Percentiles rank a stretch among this genome's conserved stretches.
Evolutionary conservation across 495 filamentous ascomycete genomes (phyloP).

Genomic region (Aeminium ludgeri): DNA sequence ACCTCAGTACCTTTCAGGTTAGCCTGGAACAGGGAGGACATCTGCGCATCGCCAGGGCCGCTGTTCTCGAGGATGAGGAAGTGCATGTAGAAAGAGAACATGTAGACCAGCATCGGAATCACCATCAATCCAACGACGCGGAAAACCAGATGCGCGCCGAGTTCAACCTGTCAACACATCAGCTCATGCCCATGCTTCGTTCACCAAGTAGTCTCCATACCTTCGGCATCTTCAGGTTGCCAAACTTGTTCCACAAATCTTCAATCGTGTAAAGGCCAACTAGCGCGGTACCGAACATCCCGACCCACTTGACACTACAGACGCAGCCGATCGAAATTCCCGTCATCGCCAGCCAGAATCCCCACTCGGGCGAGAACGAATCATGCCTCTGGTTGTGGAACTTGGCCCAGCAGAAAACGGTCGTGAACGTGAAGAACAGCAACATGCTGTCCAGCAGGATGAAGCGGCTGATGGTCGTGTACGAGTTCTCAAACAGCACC

Average conservation of each 20-base stretch:
- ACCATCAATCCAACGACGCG: conserved; percentile 78
- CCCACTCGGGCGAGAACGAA: conserved; percentile 82
- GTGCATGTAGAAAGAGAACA: conserved; percentile 86
- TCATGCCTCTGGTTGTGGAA: conserved; percentile 74
- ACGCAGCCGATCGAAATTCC: conserved; percentile 93
- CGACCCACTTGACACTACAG: conserved; percentile 96
- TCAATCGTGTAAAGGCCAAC: conserved; percentile 93
- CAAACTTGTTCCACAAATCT: conserved; percentile 97
- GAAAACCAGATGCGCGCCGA: conserved; percentile 61
- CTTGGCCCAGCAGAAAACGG: conserved; percentile 86
- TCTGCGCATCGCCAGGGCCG: conserved; percentile 93
- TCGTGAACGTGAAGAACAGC: conserved; percentile 92
- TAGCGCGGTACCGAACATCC: conserved; percentile 81
- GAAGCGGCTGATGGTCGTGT: conserved; percentile 94
- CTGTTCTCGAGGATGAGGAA: conserved; percentile 86
- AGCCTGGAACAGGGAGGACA: conserved; percentile 97
- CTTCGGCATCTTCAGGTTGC: conserved; percentile 77
- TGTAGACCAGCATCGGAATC: conserved; percentile 73
- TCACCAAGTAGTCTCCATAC: conserved; percentile 27
- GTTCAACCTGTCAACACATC: conserved; percentile 35
- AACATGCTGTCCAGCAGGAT: conserved; percentile 97
- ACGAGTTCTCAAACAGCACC: conserved; percentile 97
- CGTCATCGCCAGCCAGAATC: conserved; percentile 75
- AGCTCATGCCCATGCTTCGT: background rate
- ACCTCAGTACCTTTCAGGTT: conserved; percentile 88